These are phyloP conservation scores for Ustilago curta DNA, from an alignment of 1,284 basidiomycete species.

Conservation along the genomic window DNA sequence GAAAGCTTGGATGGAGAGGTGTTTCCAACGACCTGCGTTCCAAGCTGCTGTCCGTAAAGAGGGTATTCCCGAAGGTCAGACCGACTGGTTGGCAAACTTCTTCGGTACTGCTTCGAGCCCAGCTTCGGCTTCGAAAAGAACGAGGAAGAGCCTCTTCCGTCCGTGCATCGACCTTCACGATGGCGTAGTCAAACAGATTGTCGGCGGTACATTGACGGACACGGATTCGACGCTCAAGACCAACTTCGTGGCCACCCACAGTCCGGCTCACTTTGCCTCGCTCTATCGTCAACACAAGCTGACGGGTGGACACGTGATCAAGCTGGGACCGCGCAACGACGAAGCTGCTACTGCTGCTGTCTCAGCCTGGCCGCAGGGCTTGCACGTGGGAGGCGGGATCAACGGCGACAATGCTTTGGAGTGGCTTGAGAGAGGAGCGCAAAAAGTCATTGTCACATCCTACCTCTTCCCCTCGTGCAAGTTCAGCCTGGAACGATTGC, in stretches of 20 bases:
- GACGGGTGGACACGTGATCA: conserved; percentile 93
- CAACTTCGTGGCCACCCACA: conserved; percentile 90
- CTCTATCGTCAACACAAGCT: conserved; percentile 81
- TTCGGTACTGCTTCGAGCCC: conserved; percentile 2
- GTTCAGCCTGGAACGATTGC: conserved; percentile 82
- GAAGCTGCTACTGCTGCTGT: conserved; percentile 85
- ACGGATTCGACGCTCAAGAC: conserved; percentile 76
- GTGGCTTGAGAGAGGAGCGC: conserved; percentile 90
- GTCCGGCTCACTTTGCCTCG: conserved; percentile 82
- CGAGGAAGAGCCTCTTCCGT: conserved; percentile 75
- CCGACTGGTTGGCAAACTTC: conserved; percentile 26
- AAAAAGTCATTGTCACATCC: conserved; percentile 97
- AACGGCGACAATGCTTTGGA: conserved; percentile 80
- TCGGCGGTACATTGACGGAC: conserved; percentile 85
- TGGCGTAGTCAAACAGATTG: conserved; percentile 89
- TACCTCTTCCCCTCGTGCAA: conserved; percentile 86
- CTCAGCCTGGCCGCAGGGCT: conserved; percentile 80
- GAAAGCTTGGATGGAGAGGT: conserved; percentile 30
- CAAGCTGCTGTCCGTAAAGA: conserved; percentile 30
- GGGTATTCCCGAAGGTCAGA: conserved; percentile 18
- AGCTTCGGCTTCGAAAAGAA: background rate
- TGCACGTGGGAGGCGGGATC: conserved; percentile 96
- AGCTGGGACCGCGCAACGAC: conserved; percentile 89
- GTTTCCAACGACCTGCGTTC: conserved; percentile 20
- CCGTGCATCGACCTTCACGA: conserved; percentile 96